phyloP scores from a whole-genome alignment of 2,329 filamentous ascomycete genomes.

The Exophiala calicioides region DNA sequence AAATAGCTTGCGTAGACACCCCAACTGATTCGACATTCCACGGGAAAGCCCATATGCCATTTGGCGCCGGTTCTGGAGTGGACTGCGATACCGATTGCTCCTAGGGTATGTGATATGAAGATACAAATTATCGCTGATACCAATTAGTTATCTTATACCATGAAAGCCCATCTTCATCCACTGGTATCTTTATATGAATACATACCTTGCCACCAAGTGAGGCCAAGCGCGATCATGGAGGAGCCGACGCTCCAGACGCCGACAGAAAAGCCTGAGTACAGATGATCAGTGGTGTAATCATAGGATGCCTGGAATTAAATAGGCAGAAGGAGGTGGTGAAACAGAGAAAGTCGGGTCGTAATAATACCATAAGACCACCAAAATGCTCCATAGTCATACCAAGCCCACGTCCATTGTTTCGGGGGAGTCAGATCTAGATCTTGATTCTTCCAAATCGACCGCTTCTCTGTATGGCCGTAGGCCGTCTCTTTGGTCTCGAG shows the following conservation, averaged over 20 bases:
- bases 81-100: constrained; percentile 61
- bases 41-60: constrained; percentile 87
- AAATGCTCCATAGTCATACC: constrained; percentile 7
- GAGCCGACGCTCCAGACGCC: constrained; percentile 34
- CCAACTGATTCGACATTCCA: constrained; percentile 71
- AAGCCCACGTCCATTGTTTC: constrained; percentile 1
- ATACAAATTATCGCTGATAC: constrained; percentile 74
- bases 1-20: constrained; percentile 86
- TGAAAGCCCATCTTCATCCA: not conserved
- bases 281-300: constrained; percentile 43
- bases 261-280: constrained; percentile 36
- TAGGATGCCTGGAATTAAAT: not conserved
- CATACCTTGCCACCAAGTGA: constrained; percentile 77
- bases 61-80: constrained; percentile 81
- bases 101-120: constrained; percentile 73
- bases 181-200: not conserved
- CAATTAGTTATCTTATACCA: not conserved
- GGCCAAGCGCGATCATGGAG: constrained; percentile 50
- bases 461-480: not conserved
- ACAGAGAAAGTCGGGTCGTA: constrained; percentile 33
- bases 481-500: constrained; percentile 2
- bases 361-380: constrained; percentile 2
- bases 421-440: constrained; percentile 7
- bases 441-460: constrained; percentile 4
- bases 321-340: too few species aligned